phyloP scores from a whole-genome alignment of 169 alveolate genomes.

The Pseudocohnilembus persalinus region DNA sequence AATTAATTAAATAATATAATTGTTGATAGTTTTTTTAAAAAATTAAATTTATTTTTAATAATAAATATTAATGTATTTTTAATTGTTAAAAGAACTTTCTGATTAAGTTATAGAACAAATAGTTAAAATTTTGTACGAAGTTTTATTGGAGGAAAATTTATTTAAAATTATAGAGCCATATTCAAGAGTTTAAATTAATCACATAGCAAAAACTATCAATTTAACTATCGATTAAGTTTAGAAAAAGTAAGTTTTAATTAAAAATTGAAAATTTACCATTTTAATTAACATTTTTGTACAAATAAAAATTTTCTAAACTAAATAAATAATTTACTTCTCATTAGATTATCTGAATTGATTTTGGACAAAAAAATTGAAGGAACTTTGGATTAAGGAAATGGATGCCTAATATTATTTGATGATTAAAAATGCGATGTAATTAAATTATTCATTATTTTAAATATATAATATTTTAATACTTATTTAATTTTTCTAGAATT shows the following conservation, averaged over 20 bases:
- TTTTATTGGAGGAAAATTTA: conserved; percentile 76
- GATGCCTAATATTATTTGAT: conserved; percentile 90
- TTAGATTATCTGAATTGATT: conserved; percentile 88
- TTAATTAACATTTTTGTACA: not conserved
- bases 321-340: not conserved
- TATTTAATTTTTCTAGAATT: conserved; percentile 6
- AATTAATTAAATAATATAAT: too few relatives aligned
- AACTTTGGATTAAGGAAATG: conserved; percentile 94
- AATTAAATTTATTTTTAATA: too few relatives aligned
- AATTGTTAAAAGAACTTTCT: conserved; percentile 41
- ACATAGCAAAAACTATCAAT: conserved; percentile 72
- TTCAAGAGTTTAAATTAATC: conserved; percentile 76
- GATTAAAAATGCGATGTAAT: conserved; percentile 51
- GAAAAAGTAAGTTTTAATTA: conserved; percentile 45
- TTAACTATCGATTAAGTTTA: conserved; percentile 59
- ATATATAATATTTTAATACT: not conserved
- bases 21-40: too few relatives aligned
- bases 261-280: not conserved
- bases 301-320: not conserved
- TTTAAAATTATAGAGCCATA: conserved; percentile 82
- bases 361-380: conserved; percentile 93
- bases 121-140: conserved; percentile 63
- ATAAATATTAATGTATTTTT: too few relatives aligned
- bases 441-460: not conserved
- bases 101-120: conserved; percentile 67